Conservation (phyloP, 1,284 basidiomycete species). For the Sanghuangporus sanghuang region DNA sequence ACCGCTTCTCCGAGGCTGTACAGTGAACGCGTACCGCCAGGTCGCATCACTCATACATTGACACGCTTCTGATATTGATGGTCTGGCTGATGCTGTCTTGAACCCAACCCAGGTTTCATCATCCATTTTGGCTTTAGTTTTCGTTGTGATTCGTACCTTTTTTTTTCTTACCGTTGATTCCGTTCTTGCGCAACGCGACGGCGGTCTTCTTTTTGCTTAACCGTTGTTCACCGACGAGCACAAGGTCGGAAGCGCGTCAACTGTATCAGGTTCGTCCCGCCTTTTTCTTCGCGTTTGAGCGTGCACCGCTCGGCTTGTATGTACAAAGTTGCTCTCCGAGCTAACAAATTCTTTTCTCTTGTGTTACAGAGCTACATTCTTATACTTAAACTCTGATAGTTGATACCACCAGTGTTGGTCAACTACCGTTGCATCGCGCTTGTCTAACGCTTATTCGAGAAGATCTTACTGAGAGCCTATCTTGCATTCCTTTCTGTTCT, state of each 20-base stretch:
- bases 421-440: neutral
- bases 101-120: neutral
- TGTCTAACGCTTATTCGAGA: too few species aligned
- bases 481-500: too few species aligned
- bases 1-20: neutral
- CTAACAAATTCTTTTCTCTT: neutral
- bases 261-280: neutral
- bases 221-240: too few species aligned
- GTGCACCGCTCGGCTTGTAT: neutral
- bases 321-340: neutral
- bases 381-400: neutral
- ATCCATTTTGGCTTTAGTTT: neutral
- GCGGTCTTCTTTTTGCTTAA: too few species aligned
- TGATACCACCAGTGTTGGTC: neutral
- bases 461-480: too few species aligned
- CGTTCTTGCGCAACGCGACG: neutral
- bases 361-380: neutral
- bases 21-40: neutral
- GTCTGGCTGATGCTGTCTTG: neutral
- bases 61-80: neutral
- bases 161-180: neutral
- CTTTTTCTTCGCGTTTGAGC: neutral
- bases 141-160: neutral
- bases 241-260: too few species aligned
- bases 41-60: neutral